A percentile compares a stretch with the other conserved stretches of the same genome.
Evolutionary conservation across 2,329 filamentous ascomycete species (phyloP).

Genomic region (Aspergillus alliaceus): DNA sequence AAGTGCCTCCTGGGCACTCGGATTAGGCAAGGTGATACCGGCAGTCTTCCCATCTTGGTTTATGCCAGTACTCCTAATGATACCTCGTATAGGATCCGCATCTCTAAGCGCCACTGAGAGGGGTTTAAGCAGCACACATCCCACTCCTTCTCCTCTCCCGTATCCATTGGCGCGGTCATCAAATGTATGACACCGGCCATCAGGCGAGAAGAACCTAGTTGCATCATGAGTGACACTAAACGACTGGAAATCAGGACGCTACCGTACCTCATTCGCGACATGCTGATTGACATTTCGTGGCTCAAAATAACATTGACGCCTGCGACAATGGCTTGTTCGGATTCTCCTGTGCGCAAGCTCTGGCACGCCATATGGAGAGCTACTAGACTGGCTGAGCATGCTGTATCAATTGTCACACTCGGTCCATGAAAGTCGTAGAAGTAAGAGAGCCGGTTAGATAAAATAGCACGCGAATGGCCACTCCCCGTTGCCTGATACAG

Average conservation of each 20-base stretch:
- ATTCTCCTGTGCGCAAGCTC: neutral
- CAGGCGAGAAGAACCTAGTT: too few relatives aligned
- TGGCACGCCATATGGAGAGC: neutral
- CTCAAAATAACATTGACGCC: neutral
- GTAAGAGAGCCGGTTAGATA: too few relatives aligned
- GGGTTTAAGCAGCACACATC: neutral
- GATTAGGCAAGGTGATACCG: neutral
- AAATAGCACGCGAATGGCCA: too few relatives aligned
- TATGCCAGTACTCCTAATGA: neutral
- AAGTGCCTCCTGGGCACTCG: neutral
- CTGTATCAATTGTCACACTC: too few relatives aligned
- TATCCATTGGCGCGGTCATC: neutral
- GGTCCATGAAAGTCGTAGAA: too few relatives aligned
- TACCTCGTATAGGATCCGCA: neutral
- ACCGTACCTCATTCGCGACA: too few relatives aligned
- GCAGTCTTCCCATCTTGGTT: conserved; percentile 4
- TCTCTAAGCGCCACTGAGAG: neutral
- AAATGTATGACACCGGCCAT: neutral
- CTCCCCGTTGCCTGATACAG: too few relatives aligned
- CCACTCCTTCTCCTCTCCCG: neutral
- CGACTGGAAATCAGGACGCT: neutral
- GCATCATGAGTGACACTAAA: neutral
- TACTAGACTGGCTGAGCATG: neutral
- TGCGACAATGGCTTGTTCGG: too few relatives aligned
- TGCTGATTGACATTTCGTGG: too few relatives aligned